Evolutionary conservation across 169 alveolate genomes (phyloP).

Genomic region (Toxoplasma gondii): DNA sequence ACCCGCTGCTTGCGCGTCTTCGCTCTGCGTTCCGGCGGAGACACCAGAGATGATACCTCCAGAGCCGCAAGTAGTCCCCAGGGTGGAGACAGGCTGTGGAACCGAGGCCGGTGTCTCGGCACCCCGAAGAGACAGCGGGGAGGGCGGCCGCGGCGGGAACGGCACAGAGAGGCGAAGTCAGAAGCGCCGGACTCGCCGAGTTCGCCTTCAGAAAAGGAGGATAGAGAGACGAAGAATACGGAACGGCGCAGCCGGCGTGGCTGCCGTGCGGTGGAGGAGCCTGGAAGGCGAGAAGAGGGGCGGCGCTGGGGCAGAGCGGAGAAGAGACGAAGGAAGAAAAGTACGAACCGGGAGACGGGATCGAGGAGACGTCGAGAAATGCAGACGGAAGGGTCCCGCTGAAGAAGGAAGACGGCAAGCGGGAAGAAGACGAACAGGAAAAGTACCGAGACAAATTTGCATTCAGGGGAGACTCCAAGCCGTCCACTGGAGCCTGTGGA

Average conservation of each 20-base stretch:
- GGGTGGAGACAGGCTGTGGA: no score
- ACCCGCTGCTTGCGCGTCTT: not conserved
- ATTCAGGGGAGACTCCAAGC: not conserved
- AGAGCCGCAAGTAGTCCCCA: not conserved
- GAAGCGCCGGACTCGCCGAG: not conserved
- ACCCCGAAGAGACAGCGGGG: not conserved
- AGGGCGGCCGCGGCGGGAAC: no score
- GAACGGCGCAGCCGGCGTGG: no score
- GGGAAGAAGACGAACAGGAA: not conserved
- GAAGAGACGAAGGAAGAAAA: not conserved
- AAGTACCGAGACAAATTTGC: not conserved
- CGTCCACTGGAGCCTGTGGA: not conserved
- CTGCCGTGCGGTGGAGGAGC: no score
- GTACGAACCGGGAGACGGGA: not conserved
- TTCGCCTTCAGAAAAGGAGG: not conserved
- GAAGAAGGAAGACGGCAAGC: not conserved
- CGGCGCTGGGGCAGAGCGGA: not conserved
- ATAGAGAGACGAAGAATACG: no score
- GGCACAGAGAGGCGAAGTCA: no score
- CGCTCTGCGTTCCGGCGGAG: not conserved
- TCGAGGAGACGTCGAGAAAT: not conserved
- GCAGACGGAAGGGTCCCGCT: not conserved
- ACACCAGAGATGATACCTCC: not conserved
- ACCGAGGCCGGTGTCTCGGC: not conserved
- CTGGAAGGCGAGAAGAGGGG: no score